Conservation (phyloP, 2,329 filamentous ascomycete genomes). For the Mycosphaerelloides madeirae region DNA sequence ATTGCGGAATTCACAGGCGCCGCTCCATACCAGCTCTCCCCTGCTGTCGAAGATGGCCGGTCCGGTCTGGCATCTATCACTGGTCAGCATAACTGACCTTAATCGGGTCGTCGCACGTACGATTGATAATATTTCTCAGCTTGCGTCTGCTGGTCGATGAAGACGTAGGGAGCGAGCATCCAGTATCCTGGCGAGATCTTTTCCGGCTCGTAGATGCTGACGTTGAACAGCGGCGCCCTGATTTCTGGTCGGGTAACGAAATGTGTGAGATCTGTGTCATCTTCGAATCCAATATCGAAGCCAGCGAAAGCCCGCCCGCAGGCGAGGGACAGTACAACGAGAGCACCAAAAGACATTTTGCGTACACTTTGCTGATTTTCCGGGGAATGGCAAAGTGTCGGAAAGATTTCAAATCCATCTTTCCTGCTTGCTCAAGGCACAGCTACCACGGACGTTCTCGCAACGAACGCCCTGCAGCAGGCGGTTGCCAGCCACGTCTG, state of each 20-base stretch:
- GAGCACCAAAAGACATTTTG: too few species aligned
- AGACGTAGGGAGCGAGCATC: constrained; percentile 5
- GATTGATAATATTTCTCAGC: neutral
- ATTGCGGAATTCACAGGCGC: constrained; percentile 11
- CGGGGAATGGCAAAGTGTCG: too few species aligned
- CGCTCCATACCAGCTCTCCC: constrained; percentile 18
- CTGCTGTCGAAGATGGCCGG: constrained; percentile 3
- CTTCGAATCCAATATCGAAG: neutral
- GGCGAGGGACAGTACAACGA: too few species aligned
- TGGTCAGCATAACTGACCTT: neutral
- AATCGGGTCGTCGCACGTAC: neutral
- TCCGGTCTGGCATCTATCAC: neutral
- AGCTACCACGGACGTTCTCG: too few species aligned
- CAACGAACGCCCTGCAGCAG: too few species aligned
- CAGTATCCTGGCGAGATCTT: constrained; percentile 4
- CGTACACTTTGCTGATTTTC: too few species aligned
- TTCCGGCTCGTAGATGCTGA: neutral
- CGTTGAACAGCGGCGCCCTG: constrained; percentile 5
- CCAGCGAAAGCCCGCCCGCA: too few species aligned
- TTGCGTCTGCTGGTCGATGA: constrained; percentile 1
- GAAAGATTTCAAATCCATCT: too few species aligned
- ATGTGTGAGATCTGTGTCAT: neutral
- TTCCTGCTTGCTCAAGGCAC: too few species aligned
- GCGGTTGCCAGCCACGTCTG: too few species aligned
- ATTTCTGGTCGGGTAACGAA: constrained; percentile 5